Percentiles rank a stretch among this genome's conserved stretches.
These are phyloP conservation scores for Entamoeba dispar DNA, from an alignment of 208 protist species.

Conservation along the genomic window DNA sequence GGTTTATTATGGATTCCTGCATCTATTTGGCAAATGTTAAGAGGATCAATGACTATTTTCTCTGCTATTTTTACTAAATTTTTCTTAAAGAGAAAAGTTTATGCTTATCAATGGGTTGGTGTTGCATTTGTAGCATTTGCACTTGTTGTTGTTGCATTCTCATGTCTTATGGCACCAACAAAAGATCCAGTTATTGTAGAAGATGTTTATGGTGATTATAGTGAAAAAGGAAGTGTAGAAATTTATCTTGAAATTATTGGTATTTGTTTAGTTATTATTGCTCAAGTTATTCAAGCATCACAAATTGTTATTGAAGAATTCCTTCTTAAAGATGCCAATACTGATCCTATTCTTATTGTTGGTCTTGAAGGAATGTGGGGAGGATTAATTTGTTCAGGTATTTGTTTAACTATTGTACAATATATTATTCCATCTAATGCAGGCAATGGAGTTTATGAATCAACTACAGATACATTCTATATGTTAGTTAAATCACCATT, in stretches of 20 bases:
- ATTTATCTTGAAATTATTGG: slow-evolving; percentile 18
- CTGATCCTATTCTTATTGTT: slow-evolving; percentile 57
- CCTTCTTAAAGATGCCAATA: slow-evolving; percentile 43
- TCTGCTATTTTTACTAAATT: slow-evolving; percentile 51
- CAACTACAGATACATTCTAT: slow-evolving; percentile 22
- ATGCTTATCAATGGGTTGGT: slow-evolving; percentile 38
- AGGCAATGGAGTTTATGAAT: slow-evolving; percentile 1
- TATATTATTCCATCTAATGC: neutral
- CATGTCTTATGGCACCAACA: slow-evolving; percentile 29
- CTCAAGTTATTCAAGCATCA: slow-evolving; percentile 57
- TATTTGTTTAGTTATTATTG: slow-evolving; percentile 49
- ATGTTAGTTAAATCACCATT: slow-evolving; percentile 20
- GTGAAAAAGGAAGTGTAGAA: neutral
- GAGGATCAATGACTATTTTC: slow-evolving; percentile 65
- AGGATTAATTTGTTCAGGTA: slow-evolving; percentile 43
- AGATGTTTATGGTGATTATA: neutral
- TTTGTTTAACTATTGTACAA: slow-evolving; percentile 40
- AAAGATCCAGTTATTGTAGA: neutral
- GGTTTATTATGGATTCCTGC: slow-evolving; percentile 57
- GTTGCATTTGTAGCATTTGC: slow-evolving; percentile 45
- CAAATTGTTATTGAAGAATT: slow-evolving; percentile 64
- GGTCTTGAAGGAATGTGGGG: slow-evolving; percentile 65
- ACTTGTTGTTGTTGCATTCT: slow-evolving; percentile 49
- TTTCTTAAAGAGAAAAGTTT: slow-evolving; percentile 48
- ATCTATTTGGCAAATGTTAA: slow-evolving; percentile 65